Evolutionary conservation across 164 flowering plant species (phyloP), one percentile per base, ranked within the genome.

Genomic region (Dillenia turbinata): DNA sequence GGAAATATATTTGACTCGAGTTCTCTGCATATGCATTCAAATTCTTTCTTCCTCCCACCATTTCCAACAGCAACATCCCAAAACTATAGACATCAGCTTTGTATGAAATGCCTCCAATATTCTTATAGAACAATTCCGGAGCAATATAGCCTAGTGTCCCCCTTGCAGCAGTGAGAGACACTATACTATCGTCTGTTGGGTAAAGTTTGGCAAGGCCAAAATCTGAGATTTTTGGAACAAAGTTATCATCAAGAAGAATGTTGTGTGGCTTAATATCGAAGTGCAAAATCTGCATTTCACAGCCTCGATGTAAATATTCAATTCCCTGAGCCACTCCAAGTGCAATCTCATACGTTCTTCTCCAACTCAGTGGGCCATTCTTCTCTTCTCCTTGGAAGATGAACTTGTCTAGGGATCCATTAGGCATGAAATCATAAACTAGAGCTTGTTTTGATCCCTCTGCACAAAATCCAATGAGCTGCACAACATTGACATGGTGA

Each of bases 321-420:
- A 67, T 67, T 14, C 70, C 70, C n/a, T 49, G 60, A 15, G 66
- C 71, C 50, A 67, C 71, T 17, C 71, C 65, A 1, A 56, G 16
- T 5, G 61, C 24, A n/a, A 66, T 66, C 14, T 59, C 53, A 52
- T 22, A 59, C 59, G 45, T 33, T 11, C 47, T 66, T 8, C 52
- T 44, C 9, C 26, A 59, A 40, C 64, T 59, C 10, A 66, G 24
- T 1, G 52, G 12, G 45, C 8, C 5, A 24, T 3, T 2, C 33
- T 9, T 47, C 19, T 59, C 53, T 49, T 26, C 54, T 44, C 9
- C 15, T 12, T 47, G 8, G 51, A 67, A 67, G 5, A 67, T 55
- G 47, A 33, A 22, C 12, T 22, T 54, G 5, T 67, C 56, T 12
- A 67, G 61, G 14, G 70, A 67, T 9, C 70, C 70, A 61, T 67